A percentile compares a stretch with the other conserved stretches of the same genome.
Evolutionary conservation across 305 asterid species (phyloP).

Genomic region (Lippia alba): DNA sequence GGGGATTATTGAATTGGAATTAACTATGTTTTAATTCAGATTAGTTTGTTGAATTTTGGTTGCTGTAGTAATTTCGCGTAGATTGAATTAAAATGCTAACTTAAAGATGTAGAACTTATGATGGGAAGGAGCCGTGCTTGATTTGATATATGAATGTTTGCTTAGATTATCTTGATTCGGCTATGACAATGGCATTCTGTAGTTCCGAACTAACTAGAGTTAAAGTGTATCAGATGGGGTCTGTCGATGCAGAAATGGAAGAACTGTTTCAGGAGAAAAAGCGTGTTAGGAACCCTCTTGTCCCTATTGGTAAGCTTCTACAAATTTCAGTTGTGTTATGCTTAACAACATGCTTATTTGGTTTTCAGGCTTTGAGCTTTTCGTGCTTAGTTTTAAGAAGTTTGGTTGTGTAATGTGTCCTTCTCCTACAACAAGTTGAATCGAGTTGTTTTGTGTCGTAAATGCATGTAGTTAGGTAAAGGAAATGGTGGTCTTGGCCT

Average conservation of each 20-base stretch:
- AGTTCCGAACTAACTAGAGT: constrained; percentile 4
- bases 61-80: not conserved
- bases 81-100: not conserved
- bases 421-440: too few relatives aligned
- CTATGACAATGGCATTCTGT: not conserved
- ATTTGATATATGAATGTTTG: constrained; percentile 7
- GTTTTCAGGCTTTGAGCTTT: too few relatives aligned
- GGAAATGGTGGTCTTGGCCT: not conserved
- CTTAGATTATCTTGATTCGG: not conserved
- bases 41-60: not conserved
- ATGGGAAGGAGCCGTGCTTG: not conserved
- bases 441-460: too few relatives aligned
- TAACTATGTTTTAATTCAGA: not conserved
- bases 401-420: too few relatives aligned
- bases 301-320: constrained; percentile 53
- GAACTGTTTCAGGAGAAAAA: constrained; percentile 51
- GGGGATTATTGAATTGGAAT: not conserved
- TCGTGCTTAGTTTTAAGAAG: too few relatives aligned
- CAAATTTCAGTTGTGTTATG: not conserved
- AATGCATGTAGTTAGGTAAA: too few relatives aligned
- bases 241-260: constrained; percentile 50
- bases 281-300: constrained; percentile 61
- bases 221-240: constrained; percentile 53
- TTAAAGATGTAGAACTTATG: constrained; percentile 6
- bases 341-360: too few relatives aligned